These are phyloP conservation scores for Leccinum boreale DNA, from an alignment of 768 basidiomycete genomes.

Conservation along the genomic window DNA sequence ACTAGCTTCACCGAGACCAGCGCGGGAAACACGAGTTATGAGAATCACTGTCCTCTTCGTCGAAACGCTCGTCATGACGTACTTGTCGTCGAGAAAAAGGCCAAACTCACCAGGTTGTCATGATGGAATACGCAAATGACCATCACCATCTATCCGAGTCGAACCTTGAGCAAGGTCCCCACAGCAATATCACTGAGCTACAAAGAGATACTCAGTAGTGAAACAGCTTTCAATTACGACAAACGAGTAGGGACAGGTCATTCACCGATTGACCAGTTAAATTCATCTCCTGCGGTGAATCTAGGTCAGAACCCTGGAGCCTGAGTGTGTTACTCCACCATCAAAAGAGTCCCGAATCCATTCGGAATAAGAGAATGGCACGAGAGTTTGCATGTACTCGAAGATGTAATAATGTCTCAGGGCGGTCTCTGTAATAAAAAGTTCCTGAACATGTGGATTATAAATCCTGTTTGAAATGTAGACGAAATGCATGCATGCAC, in stretches of 20 bases:
- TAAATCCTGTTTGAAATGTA: no score
- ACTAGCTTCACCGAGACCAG: not conserved
- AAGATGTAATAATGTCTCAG: not conserved
- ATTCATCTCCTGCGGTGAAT: not conserved
- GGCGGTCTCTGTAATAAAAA: not conserved
- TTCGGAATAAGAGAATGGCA: not conserved
- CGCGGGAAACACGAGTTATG: not conserved
- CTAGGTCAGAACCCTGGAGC: not conserved
- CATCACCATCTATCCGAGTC: no score
- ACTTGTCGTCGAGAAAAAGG: not conserved
- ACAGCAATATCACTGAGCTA: no score
- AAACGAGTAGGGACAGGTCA: no score
- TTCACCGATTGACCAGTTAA: not conserved
- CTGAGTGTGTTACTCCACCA: not conserved
- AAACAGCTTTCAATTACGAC: no score
- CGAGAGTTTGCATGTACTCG: not conserved
- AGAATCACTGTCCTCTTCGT: not conserved
- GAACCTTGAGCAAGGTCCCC: not conserved
- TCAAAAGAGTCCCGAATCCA: not conserved
- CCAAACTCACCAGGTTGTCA: not conserved
- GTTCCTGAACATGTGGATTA: not conserved
- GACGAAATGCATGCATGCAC: no score
- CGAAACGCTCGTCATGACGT: not conserved
- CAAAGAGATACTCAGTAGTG: no score
- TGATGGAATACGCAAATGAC: not conserved